Percentiles rank a stretch among this genome's conserved stretches.
These are phyloP conservation scores for Blastomyces parvus DNA, from an alignment of 2,329 filamentous ascomycete species.

Conservation along the genomic window DNA sequence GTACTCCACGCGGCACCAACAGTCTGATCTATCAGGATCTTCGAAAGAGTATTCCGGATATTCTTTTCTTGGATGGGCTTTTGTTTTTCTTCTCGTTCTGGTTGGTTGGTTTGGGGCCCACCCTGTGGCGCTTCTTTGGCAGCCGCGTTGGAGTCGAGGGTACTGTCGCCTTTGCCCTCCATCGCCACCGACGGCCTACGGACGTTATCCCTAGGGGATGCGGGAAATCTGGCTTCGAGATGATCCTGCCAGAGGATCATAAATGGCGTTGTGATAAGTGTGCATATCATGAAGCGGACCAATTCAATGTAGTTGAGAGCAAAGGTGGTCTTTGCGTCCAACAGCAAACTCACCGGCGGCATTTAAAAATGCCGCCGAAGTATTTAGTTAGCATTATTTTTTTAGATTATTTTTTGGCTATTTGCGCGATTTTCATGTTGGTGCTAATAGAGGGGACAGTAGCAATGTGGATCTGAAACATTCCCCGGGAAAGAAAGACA, in stretches of 20 bases:
- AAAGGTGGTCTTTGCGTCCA: slow-evolving; percentile 30
- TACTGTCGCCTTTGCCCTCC: not conserved
- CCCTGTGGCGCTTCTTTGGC: not conserved
- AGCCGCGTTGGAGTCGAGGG: not conserved
- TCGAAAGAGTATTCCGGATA: slow-evolving; percentile 36
- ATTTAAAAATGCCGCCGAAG: not conserved
- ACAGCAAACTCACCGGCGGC: not conserved
- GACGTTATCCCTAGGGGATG: slow-evolving; percentile 24
- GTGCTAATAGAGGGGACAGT: not conserved
- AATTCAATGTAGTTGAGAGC: slow-evolving; percentile 42
- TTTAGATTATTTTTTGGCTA: not conserved
- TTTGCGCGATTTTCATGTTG: not conserved
- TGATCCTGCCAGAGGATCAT: slow-evolving; percentile 52
- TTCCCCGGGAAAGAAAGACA: not conserved
- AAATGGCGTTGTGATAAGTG: slow-evolving; percentile 46
- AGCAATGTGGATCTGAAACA: not conserved
- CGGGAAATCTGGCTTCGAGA: slow-evolving; percentile 46
- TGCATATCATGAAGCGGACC: slow-evolving; percentile 46
- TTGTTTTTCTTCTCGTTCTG: slow-evolving; percentile 11
- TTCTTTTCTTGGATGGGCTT: slow-evolving; percentile 20
- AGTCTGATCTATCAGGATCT: slow-evolving; percentile 51
- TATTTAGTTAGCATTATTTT: not conserved
- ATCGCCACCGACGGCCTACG: slow-evolving; percentile 13
- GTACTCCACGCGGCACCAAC: slow-evolving; percentile 49
- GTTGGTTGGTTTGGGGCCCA: not conserved